Evolutionary conservation across 2,329 filamentous ascomycete genomes (phyloP), one percentile per base, ranked within the genome.

Genomic region (Saccharata proteae): DNA sequence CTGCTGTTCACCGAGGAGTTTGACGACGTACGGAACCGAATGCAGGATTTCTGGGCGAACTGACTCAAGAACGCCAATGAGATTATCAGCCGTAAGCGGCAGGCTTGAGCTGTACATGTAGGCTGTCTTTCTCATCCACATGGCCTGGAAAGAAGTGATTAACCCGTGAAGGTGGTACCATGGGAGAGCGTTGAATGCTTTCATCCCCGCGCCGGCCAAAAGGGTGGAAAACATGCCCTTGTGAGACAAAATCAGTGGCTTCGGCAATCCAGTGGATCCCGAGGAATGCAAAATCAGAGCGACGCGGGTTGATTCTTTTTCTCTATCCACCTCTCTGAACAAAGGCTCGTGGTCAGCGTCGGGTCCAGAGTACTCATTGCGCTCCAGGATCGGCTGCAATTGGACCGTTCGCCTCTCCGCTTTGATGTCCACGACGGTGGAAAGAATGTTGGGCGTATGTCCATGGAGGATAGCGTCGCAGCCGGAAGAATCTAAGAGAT

Each of bases 21-120:
- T 78, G 12, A 80, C 48, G 0, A 70, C 66, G 40, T 78, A 80
- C 0, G 76, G 75, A 0, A 80, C 75, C 3, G 61, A 65, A 35
- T 75, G 66, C 18, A 79, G 65, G 13, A 69, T 64, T 32, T 77
- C 62, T 1, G 64, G 59, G 12, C 59, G 26, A 3, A 27, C 32
- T 6, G 46, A 46, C 6, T 49, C 40, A 41, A 73, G 58, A 8
- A 61, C 61, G 4, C 52, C 45, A 2, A 67, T 48, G 2, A 74
- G 49, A 11, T 62, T 55, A n/a, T 58, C 52, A 2, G 54, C 55
- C 0, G 73, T 72, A 3, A 77, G 47, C 0, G 74, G 73, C 3
- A 75, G 43, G 2, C 56, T 54, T 3, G 68, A 63, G 38, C 69
- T 75, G 44, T 66, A 70, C 25, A 76, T 44, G 32, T 65, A 61